Evolutionary conservation across 2,329 filamentous ascomycete genomes (phyloP), one percentile per base, ranked within the genome.

Genomic region (Venturia pyrina): DNA sequence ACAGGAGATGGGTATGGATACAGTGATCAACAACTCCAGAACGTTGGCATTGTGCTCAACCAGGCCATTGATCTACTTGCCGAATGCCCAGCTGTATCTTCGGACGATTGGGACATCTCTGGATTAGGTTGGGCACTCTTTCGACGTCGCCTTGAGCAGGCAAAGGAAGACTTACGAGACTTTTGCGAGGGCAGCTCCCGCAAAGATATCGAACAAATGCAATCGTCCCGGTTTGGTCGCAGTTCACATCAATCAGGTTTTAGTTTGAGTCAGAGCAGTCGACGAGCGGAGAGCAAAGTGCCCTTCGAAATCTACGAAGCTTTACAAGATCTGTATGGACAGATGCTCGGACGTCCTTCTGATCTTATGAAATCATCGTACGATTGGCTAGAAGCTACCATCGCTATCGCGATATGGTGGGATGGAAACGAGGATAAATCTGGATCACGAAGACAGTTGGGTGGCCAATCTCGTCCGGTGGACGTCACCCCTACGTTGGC

Each of bases 301-400:
- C 93, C 93, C 0, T 96, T 90, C 90, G 86, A 89, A 32, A 86
- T 98, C 37, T 97, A 96, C 74, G 89, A 96, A 73, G 91, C 89
- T 70, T 79, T 98, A 64, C 86, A 89, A 69, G 87, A 86, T 15
- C 78, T 97, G 6, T 97, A 96, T 74, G 87, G 88, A 43, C 88
- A 96, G 67, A 78, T 96, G 1, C 82, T 95, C 5, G 93, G 93
- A 44, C 85, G 89, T 69, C 82, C 86, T 11, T 84, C 88, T 44
- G 87, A 91, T 24, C 90, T 97, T 64, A 80, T 96, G 68, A 84
- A 87, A 60, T 85, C 87, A 57, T 86, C 92, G 0, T 87, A 93
- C 72, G 93, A 97, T 75, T 98, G 93, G 93, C 87, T 93, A 63
- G 93, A 98, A 78, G 93, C 91, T 0, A 89, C 88, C 0, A 78